phyloP scores from a whole-genome alignment of 352 stramenopile species.

The Peronosclerospora sorghi region DNA sequence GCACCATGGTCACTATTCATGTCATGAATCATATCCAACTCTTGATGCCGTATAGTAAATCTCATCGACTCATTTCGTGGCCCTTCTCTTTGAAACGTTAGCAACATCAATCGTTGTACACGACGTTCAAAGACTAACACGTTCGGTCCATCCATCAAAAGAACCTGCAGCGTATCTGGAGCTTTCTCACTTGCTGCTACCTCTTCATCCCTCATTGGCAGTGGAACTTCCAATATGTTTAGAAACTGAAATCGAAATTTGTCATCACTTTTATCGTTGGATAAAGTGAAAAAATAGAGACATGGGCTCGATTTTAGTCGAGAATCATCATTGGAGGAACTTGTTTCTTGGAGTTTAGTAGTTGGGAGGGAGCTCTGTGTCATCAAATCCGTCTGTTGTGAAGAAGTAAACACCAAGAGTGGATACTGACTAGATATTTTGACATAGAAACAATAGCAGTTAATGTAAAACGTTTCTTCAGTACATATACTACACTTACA shows the following conservation, averaged over 20 bases:
- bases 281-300: constrained; percentile 20
- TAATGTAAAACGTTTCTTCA: no score
- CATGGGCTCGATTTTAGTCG: not conserved
- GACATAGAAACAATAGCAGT: not conserved
- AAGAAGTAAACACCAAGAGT: constrained; percentile 15
- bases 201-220: not conserved
- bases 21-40: constrained; percentile 11
- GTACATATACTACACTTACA: constrained; percentile 15
- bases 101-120: constrained; percentile 9
- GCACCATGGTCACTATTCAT: not conserved
- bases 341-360: constrained; percentile 4
- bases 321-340: not conserved
- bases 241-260: constrained; percentile 14
- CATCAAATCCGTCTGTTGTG: not conserved
- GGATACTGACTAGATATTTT: constrained; percentile 13
- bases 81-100: constrained; percentile 14
- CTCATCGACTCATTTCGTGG: not conserved
- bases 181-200: not conserved
- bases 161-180: constrained; percentile 14
- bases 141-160: constrained; percentile 26
- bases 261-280: constrained; percentile 1
- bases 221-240: constrained; percentile 15
- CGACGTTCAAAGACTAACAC: constrained; percentile 19
- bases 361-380: not conserved
- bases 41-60: constrained; percentile 20